Percentiles rank a stretch among this genome's conserved stretches.
phyloP scores from a whole-genome alignment of 179 eudicot species.

The Silene noctiflora region DNA sequence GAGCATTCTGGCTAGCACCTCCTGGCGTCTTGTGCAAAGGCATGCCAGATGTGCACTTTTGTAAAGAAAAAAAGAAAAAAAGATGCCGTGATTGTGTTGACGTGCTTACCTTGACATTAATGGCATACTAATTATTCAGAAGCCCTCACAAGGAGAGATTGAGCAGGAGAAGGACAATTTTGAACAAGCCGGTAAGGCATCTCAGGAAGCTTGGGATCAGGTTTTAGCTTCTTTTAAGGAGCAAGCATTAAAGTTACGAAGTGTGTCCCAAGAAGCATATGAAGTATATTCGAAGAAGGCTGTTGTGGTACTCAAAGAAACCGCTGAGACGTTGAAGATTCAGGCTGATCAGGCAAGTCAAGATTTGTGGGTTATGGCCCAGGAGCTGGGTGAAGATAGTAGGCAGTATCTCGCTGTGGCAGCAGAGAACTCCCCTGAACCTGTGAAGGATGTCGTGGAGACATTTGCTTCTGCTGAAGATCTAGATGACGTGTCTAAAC shows the following conservation, averaged over 20 bases:
- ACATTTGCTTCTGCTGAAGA: conserved; percentile 67
- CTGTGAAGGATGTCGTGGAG: conserved; percentile 86
- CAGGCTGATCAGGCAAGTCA: conserved; percentile 79
- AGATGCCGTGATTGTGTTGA: background rate
- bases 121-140: conserved; percentile 29
- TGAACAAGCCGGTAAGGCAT: conserved; percentile 46
- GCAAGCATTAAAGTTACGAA: conserved; percentile 71
- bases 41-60: background rate
- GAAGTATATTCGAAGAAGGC: conserved; percentile 75
- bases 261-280: conserved; percentile 86
- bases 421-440: conserved; percentile 81
- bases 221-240: conserved; percentile 70
- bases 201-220: conserved; percentile 78
- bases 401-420: conserved; percentile 59
- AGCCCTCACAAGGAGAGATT: conserved; percentile 43
- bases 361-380: conserved; percentile 57
- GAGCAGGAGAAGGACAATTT: conserved; percentile 48
- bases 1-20: background rate
- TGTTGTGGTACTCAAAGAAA: conserved; percentile 54
- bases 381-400: conserved; percentile 70
- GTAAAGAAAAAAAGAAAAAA: too few species aligned
- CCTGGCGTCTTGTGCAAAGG: background rate
- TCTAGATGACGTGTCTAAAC: conserved; percentile 59
- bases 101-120: background rate
- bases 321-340: conserved; percentile 66